A percentile compares a stretch with the other conserved stretches of the same genome.
Evolutionary conservation across 164 flowering plant species (phyloP).

Genomic region (Aristolochia californica): DNA sequence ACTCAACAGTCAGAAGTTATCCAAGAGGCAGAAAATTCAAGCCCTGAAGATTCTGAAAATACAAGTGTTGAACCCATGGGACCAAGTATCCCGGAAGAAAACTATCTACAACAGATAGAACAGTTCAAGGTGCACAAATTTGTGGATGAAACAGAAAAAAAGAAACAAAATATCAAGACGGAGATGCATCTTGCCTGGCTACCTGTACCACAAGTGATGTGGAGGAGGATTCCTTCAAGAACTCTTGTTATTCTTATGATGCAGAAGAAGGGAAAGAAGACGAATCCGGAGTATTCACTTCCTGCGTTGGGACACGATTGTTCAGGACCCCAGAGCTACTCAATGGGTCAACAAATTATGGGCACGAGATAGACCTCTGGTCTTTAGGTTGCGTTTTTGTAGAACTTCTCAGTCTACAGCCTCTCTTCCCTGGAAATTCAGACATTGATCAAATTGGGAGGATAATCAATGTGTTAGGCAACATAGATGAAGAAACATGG

Average conservation of each 20-base stretch:
- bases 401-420: slow-evolving; percentile 69
- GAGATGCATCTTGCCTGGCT: slow-evolving; percentile 62
- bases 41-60: slow-evolving; percentile 11
- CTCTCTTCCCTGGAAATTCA: slow-evolving; percentile 81
- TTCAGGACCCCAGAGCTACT: slow-evolving; percentile 85
- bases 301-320: slow-evolving; percentile 96
- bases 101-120: slow-evolving; percentile 21
- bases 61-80: slow-evolving; percentile 13
- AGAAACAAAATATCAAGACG: slow-evolving; percentile 41
- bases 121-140: slow-evolving; percentile 22
- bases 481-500: slow-evolving; percentile 60
- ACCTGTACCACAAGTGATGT: slow-evolving; percentile 62
- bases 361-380: slow-evolving; percentile 81
- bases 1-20: slow-evolving; percentile 19
- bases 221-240: slow-evolving; percentile 52
- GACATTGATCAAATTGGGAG: slow-evolving; percentile 89
- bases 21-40: slow-evolving; percentile 13
- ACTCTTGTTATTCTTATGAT: slow-evolving; percentile 32
- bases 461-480: slow-evolving; percentile 57
- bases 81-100: slow-evolving; percentile 26
- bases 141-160: slow-evolving; percentile 35
- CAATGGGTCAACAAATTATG: slow-evolving; percentile 70
- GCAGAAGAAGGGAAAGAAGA: slow-evolving; percentile 32
- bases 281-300: slow-evolving; percentile 48
- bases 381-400: slow-evolving; percentile 89